Evolutionary conservation across 2,329 filamentous ascomycete genomes (phyloP).

Genomic region (Clathrospora elynae): DNA sequence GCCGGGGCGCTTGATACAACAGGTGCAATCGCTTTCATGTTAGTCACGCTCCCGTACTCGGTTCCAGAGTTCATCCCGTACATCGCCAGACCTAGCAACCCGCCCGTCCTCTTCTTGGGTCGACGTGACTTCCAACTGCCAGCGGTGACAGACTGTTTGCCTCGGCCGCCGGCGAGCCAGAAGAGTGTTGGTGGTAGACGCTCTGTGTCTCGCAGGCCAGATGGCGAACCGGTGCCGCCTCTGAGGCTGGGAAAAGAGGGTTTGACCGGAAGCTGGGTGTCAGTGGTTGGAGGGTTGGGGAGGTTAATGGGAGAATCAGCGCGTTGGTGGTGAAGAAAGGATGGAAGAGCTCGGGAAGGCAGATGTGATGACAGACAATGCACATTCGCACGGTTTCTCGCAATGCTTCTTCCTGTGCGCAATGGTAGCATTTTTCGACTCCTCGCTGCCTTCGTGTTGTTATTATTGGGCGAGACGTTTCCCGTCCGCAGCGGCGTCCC

Average conservation of each 20-base stretch:
- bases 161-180: constrained; percentile 34
- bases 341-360: background rate
- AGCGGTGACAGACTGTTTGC: constrained; percentile 16
- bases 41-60: constrained; percentile 4
- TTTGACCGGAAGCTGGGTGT: background rate
- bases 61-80: constrained; percentile 24
- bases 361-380: background rate
- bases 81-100: constrained; percentile 31
- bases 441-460: background rate
- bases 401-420: background rate
- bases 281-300: background rate
- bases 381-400: background rate
- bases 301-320: background rate
- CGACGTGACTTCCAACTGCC: constrained; percentile 29
- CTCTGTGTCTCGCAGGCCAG: constrained; percentile 7
- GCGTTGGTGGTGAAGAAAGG: background rate
- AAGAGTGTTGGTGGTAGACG: constrained; percentile 24
- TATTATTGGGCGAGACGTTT: too few species aligned
- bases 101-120: constrained; percentile 31
- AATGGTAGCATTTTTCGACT: background rate
- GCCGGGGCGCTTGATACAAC: too few species aligned
- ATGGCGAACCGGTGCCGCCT: constrained; percentile 22
- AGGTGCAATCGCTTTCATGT: background rate
- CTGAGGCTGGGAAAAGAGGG: constrained; percentile 13
- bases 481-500: background rate